Conservation (phyloP, 148 eudicot genomes). For the Rhododendron ferrugineum region DNA sequence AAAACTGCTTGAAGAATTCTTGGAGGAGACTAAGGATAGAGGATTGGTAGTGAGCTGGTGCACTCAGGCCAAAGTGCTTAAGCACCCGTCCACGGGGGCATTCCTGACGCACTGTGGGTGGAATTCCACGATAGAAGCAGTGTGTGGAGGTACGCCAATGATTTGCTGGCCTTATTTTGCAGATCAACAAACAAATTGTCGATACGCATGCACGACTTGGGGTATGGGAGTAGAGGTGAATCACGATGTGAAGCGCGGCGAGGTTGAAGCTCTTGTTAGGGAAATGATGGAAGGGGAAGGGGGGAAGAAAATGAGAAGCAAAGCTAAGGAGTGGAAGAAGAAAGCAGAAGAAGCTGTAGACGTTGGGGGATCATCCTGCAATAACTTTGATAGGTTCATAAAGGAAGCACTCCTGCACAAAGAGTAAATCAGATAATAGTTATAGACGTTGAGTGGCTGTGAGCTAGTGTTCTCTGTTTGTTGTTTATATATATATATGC, state of each 20-base stretch:
- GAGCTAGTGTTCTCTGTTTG: too few relatives aligned
- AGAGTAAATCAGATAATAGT: neutral
- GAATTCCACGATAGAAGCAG: neutral
- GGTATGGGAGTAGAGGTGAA: neutral
- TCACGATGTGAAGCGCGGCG: neutral
- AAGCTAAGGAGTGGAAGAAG: neutral
- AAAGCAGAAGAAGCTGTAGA: neutral
- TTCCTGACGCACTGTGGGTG: neutral
- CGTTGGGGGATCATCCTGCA: neutral
- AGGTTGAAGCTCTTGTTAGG: neutral
- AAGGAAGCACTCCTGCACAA: neutral
- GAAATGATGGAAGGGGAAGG: neutral
- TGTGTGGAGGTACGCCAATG: neutral
- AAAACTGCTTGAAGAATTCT: neutral
- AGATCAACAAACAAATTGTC: neutral
- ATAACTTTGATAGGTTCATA: neutral
- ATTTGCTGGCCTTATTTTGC: neutral
- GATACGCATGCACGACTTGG: neutral
- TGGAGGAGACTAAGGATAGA: neutral
- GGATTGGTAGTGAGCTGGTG: neutral
- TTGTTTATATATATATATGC: too few relatives aligned
- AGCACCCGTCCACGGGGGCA: neutral
- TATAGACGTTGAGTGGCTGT: too few relatives aligned
- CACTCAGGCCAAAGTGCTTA: neutral
- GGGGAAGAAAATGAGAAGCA: neutral